Evolutionary conservation across 169 alveolate genomes (phyloP).

Genomic region (Eimeria falciformis): DNA sequence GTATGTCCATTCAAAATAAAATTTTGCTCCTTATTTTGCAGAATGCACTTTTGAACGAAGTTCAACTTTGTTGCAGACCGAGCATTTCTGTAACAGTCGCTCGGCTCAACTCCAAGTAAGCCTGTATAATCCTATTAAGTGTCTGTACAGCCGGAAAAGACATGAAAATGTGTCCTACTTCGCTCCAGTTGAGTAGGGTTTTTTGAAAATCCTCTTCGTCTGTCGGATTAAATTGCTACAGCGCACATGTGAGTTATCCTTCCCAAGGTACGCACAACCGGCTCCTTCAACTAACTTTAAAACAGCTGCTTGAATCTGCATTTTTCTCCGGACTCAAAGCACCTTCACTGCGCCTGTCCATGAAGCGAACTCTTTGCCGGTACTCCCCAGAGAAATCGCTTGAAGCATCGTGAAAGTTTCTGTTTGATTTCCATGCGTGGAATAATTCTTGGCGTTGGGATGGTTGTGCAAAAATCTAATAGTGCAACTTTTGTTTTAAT

Average conservation of each 20-base stretch:
- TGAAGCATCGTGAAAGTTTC: constrained; percentile 14
- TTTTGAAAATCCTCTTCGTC: neutral
- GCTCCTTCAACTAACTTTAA: neutral
- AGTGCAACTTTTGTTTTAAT: neutral
- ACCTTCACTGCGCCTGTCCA: neutral
- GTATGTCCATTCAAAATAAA: no score
- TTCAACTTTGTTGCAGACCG: neutral
- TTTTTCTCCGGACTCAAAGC: neutral
- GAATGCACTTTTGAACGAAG: neutral
- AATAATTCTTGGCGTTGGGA: neutral
- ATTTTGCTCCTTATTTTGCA: no score
- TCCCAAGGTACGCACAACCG: no score
- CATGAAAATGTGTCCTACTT: neutral
- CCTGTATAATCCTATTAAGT: neutral
- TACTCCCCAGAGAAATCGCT: constrained; percentile 18
- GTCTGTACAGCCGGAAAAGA: neutral
- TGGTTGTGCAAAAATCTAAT: constrained; percentile 39
- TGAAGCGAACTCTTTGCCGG: constrained; percentile 5
- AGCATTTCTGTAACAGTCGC: neutral
- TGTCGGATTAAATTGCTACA: constrained; percentile 56
- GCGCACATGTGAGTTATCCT: no score
- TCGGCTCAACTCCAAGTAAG: neutral
- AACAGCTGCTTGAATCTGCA: neutral
- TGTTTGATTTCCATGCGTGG: constrained; percentile 30
- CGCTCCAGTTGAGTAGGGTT: constrained; percentile 65